phyloP scores from a whole-genome alignment of 2,329 filamentous ascomycete genomes.

The Alternaria arbusti region DNA sequence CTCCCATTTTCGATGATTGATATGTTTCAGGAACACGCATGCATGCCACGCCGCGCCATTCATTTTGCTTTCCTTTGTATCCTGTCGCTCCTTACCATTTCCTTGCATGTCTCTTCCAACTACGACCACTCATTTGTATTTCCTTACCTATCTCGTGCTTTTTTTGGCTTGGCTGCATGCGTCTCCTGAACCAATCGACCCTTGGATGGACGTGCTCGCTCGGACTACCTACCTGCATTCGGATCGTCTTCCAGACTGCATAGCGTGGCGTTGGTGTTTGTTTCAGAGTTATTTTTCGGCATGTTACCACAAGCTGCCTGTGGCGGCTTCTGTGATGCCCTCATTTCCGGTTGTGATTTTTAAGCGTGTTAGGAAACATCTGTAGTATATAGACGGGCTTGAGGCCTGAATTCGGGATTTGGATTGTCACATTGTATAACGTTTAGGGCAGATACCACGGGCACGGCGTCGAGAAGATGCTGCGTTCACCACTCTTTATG shows the following conservation, averaged over 20 bases:
- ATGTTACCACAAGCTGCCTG: slow-evolving; percentile 33
- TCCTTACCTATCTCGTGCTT: slow-evolving; percentile 16
- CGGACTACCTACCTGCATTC: slow-evolving; percentile 2
- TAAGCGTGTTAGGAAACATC: slow-evolving; percentile 1
- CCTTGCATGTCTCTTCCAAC: slow-evolving; percentile 32
- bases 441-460: slow-evolving; percentile 10
- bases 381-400: slow-evolving; percentile 10
- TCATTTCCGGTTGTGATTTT: slow-evolving; percentile 18
- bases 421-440: slow-evolving; percentile 6
- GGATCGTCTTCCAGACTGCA: slow-evolving; percentile 16
- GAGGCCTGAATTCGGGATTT: neutral
- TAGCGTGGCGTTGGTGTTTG: slow-evolving; percentile 35
- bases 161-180: slow-evolving; percentile 29
- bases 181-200: slow-evolving; percentile 9
- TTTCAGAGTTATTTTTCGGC: slow-evolving; percentile 20
- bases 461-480: slow-evolving; percentile 1
- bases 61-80: slow-evolving; percentile 47
- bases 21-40: slow-evolving; percentile 24
- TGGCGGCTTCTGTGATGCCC: slow-evolving; percentile 26
- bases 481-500: neutral
- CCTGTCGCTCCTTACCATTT: slow-evolving; percentile 40
- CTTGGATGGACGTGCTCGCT: slow-evolving; percentile 1
- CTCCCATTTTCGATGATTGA: slow-evolving; percentile 21
- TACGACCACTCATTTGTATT: slow-evolving; percentile 10
- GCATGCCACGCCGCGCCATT: slow-evolving; percentile 43